Evolutionary conservation across 306 rosid species (phyloP).

Genomic region (Gastrolobium villosum): DNA sequence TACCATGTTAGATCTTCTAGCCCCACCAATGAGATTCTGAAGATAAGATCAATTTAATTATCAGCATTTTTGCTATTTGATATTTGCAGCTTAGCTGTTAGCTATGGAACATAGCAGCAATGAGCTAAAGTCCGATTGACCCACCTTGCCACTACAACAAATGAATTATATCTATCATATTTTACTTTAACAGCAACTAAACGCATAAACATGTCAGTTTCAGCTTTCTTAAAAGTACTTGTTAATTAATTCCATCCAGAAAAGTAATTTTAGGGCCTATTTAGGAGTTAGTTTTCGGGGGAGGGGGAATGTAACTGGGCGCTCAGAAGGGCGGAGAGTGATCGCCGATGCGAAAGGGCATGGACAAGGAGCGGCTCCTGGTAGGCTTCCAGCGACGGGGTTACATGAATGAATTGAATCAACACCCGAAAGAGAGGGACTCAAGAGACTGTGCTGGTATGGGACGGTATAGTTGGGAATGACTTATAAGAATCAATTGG

Average conservation of each 20-base stretch:
- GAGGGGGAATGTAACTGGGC: too few relatives aligned
- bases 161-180: constrained; percentile 13
- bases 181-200: constrained; percentile 9
- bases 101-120: neutral
- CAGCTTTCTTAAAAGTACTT: constrained; percentile 19
- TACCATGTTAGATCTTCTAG: constrained; percentile 30
- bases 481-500: too few relatives aligned
- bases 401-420: too few relatives aligned
- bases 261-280: neutral
- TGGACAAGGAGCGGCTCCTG: too few relatives aligned
- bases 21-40: constrained; percentile 37
- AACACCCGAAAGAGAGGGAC: too few relatives aligned
- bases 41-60: neutral
- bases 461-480: too few relatives aligned
- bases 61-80: neutral
- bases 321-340: too few relatives aligned
- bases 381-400: too few relatives aligned
- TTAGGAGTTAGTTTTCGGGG: too few relatives aligned
- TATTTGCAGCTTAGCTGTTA: neutral
- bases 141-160: constrained; percentile 4
- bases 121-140: neutral
- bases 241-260: neutral
- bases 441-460: too few relatives aligned
- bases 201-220: constrained; percentile 21
- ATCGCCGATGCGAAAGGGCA: too few relatives aligned